Conservation (phyloP, 208 protist genomes). For the Leishmania gerbilli region DNA sequence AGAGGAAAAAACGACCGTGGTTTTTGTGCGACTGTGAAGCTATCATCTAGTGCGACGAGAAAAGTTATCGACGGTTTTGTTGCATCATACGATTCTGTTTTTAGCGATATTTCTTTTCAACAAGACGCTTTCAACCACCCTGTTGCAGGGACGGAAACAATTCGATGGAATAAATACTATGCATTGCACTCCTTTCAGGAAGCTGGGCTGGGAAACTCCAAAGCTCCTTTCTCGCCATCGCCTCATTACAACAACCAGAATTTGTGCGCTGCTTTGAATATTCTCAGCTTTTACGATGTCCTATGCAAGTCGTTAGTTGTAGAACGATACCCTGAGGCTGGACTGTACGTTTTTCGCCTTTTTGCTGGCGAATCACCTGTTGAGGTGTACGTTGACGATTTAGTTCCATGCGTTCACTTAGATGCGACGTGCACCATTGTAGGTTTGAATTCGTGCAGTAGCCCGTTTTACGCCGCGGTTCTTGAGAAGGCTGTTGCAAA, state of each 20-base stretch:
- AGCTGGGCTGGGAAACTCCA: background rate
- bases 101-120: constrained; percentile 17
- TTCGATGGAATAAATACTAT: constrained; percentile 22
- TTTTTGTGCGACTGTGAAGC: background rate
- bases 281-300: constrained; percentile 27
- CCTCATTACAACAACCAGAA: constrained; percentile 46
- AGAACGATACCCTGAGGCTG: constrained; percentile 3
- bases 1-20: background rate
- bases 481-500: constrained; percentile 82
- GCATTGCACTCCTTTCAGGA: background rate
- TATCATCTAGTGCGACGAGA: background rate
- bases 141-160: constrained; percentile 6
- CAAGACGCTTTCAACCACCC: constrained; percentile 14
- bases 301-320: constrained; percentile 12
- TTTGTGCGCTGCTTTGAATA: constrained; percentile 58
- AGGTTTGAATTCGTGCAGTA: constrained; percentile 38
- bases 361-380: constrained; percentile 32
- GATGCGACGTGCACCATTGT: constrained; percentile 20
- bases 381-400: constrained; percentile 66
- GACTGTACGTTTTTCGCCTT: constrained; percentile 33
- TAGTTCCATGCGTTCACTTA: constrained; percentile 39
- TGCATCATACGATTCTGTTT: constrained; percentile 8
- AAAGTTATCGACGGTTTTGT: constrained; percentile 23
- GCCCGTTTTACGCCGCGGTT: constrained; percentile 61
- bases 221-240: constrained; percentile 22